phyloP scores from a whole-genome alignment of 148 eudicot genomes.

The Salicornia ramosissima region DNA sequence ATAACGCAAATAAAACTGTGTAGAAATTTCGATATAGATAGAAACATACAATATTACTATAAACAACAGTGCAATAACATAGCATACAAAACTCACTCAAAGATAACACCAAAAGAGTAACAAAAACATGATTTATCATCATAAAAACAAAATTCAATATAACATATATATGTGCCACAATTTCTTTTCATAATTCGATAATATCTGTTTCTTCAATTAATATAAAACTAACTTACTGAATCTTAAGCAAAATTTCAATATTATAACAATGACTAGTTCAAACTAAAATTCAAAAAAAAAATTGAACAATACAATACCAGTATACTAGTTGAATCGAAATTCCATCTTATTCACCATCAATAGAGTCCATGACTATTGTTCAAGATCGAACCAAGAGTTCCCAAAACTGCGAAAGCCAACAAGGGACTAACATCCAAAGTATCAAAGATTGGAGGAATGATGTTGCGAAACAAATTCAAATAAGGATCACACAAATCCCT shows the following conservation, averaged over 20 bases:
- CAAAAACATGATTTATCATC: background rate
- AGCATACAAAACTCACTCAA: too few species aligned
- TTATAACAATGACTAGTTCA: background rate
- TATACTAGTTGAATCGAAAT: background rate
- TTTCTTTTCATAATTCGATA: background rate
- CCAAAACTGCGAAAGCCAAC: conserved; percentile 62
- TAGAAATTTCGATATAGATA: too few species aligned
- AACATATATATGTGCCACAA: background rate
- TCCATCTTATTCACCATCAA: conserved; percentile 12
- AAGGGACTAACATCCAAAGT: conserved; percentile 71
- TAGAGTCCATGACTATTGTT: conserved; percentile 34
- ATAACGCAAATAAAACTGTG: too few species aligned
- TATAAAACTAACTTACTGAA: background rate
- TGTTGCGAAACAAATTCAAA: conserved; percentile 55
- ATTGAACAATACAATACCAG: background rate
- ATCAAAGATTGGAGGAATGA: conserved; percentile 54
- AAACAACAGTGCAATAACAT: too few species aligned
- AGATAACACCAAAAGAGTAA: too few species aligned
- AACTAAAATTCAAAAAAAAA: background rate
- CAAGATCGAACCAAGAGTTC: conserved; percentile 47
- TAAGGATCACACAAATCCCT: conserved; percentile 82
- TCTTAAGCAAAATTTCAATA: background rate
- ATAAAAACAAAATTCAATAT: too few species aligned
- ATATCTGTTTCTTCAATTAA: too few species aligned
- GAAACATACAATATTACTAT: too few species aligned